Evolutionary conservation across 2,329 filamentous ascomycete genomes (phyloP).

Genomic region (Hypoxylon sp.): DNA sequence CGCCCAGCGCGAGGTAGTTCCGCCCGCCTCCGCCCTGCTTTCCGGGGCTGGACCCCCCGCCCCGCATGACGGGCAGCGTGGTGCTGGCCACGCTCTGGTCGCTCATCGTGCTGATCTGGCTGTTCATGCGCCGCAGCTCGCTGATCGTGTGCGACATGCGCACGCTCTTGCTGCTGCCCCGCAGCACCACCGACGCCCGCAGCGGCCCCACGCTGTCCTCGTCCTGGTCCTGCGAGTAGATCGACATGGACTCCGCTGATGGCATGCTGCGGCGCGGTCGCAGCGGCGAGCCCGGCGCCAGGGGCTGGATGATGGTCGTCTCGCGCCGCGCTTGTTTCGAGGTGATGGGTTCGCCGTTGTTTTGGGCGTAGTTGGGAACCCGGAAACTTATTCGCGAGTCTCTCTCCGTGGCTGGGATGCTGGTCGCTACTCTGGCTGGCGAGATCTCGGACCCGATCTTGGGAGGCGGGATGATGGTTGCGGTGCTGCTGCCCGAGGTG

Average conservation of each 20-base stretch:
- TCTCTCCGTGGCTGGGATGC: neutral
- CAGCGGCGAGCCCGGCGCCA: neutral
- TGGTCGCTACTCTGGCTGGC: neutral
- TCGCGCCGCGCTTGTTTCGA: neutral
- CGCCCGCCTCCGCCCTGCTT: conserved; percentile 57
- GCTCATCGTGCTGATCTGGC: conserved; percentile 63
- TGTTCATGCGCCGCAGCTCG: conserved; percentile 72
- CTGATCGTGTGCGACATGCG: conserved; percentile 62
- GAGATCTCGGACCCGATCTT: conserved; percentile 17
- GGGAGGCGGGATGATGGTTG: neutral
- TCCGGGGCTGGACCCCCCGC: conserved; percentile 58
- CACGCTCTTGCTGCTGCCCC: conserved; percentile 37
- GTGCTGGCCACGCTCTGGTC: conserved; percentile 61
- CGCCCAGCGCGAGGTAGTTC: conserved; percentile 65
- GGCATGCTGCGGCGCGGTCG: conserved; percentile 32
- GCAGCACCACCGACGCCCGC: conserved; percentile 15
- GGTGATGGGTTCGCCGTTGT: neutral
- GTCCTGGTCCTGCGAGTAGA: conserved; percentile 44
- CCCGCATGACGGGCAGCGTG: conserved; percentile 58
- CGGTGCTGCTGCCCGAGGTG: conserved; percentile 19
- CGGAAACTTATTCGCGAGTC: conserved; percentile 34
- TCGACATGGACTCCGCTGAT: conserved; percentile 34
- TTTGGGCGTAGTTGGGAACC: conserved; percentile 14
- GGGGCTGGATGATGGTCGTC: neutral
- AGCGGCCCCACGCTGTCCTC: conserved; percentile 38